phyloP scores from a whole-genome alignment of 75 land plant genomes.

The Larix kaempferi region DNA sequence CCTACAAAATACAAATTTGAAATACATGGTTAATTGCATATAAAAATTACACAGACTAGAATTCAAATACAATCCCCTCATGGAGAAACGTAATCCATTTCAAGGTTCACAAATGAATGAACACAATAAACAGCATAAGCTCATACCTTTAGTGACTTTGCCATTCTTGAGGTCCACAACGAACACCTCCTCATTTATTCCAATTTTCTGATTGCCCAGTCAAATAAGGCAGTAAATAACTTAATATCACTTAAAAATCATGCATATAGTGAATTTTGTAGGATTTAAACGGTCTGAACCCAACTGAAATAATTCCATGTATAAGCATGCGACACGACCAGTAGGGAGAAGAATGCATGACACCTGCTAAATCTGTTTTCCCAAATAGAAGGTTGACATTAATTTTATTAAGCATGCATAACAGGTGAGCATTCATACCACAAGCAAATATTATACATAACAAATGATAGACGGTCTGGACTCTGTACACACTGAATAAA shows the following conservation, averaged over 20 bases:
- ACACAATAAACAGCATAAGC: background rate
- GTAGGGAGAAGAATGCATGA: background rate
- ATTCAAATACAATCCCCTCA: too few relatives aligned
- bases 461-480: background rate
- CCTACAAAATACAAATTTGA: conserved; percentile 38
- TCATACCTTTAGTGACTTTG: conserved; percentile 58
- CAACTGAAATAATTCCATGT: background rate
- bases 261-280: too few relatives aligned
- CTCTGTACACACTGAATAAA: background rate
- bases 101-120: background rate
- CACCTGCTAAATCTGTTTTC: background rate
- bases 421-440: background rate
- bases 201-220: conserved; percentile 63
- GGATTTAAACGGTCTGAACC: too few relatives aligned
- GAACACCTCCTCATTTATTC: conserved; percentile 72
- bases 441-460: background rate
- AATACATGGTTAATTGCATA: background rate
- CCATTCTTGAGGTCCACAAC: conserved; percentile 91
- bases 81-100: too few relatives aligned
- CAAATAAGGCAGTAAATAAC: background rate
- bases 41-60: background rate
- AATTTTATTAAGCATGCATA: background rate
- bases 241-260: too few relatives aligned
- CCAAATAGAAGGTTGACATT: background rate
- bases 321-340: background rate